phyloP scores from a whole-genome alignment of 2,329 filamentous ascomycete genomes.

The Mycogone perniciosa region DNA sequence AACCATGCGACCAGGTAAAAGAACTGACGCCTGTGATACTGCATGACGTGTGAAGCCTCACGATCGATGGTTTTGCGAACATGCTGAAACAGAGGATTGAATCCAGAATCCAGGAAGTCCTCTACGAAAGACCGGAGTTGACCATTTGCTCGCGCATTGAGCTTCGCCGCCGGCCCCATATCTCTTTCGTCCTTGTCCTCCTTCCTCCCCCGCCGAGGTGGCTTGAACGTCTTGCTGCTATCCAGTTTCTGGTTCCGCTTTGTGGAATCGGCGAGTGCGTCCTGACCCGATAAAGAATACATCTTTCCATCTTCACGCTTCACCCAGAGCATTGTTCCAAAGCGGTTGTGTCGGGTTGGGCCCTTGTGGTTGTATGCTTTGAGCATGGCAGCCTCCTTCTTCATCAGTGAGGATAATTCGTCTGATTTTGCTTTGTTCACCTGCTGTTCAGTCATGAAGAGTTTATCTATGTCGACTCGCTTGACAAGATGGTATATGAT shows the following conservation, averaged over 20 bases:
- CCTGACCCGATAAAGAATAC: slow-evolving; percentile 82
- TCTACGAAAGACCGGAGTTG: slow-evolving; percentile 78
- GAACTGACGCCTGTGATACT: slow-evolving; percentile 75
- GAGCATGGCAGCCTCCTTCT: slow-evolving; percentile 78
- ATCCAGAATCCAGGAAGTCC: slow-evolving; percentile 90
- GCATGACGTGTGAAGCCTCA: slow-evolving; percentile 73
- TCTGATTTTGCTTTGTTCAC: slow-evolving; percentile 61
- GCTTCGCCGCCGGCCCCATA: slow-evolving; percentile 64
- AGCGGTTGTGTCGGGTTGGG: slow-evolving; percentile 84
- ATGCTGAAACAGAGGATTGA: slow-evolving; percentile 85
- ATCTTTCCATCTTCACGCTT: slow-evolving; percentile 80
- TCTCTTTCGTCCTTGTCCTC: slow-evolving; percentile 63
- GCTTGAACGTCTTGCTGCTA: slow-evolving; percentile 81
- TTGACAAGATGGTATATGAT: slow-evolving; percentile 90
- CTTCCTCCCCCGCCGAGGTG: slow-evolving; percentile 58
- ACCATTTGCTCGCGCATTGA: slow-evolving; percentile 68
- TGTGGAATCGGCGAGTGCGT: slow-evolving; percentile 67
- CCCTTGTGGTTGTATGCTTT: slow-evolving; percentile 69
- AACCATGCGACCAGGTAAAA: slow-evolving; percentile 95
- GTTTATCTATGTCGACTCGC: slow-evolving; percentile 72
- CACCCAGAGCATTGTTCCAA: slow-evolving; percentile 96
- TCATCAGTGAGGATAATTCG: slow-evolving; percentile 68
- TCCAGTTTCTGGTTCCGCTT: slow-evolving; percentile 84
- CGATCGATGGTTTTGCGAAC: slow-evolving; percentile 85
- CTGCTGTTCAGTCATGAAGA: slow-evolving; percentile 78